phyloP scores from a whole-genome alignment of 2,329 filamentous ascomycete species.

The Monosporascus sp. region DNA sequence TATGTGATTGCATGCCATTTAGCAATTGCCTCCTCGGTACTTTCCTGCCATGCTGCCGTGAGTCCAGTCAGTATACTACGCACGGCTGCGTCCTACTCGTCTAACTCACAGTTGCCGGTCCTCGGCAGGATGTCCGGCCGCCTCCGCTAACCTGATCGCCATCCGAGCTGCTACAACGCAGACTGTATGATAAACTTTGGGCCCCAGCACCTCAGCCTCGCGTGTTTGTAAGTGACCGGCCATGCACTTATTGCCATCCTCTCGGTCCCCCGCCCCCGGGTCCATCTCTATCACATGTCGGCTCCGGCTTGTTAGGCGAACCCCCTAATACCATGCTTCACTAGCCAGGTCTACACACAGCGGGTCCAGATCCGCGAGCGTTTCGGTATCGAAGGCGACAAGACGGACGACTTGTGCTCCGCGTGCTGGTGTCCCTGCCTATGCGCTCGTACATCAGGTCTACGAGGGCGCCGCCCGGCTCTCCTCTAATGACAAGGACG shows the following conservation, averaged over 20 bases:
- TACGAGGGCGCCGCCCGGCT: constrained; percentile 38
- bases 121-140: constrained; percentile 40
- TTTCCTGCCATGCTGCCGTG: constrained; percentile 40
- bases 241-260: background rate
- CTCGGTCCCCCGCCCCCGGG: background rate
- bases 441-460: constrained; percentile 52
- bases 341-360: constrained; percentile 45
- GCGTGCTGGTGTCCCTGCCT: constrained; percentile 53
- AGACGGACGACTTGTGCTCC: constrained; percentile 44
- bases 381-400: constrained; percentile 48
- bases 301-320: background rate
- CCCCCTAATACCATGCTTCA: background rate
- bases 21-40: constrained; percentile 33
- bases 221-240: constrained; percentile 33
- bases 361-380: constrained; percentile 47
- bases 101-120: constrained; percentile 23
- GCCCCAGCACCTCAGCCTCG: constrained; percentile 35
- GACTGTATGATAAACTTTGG: constrained; percentile 37
- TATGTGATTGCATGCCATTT: constrained; percentile 37
- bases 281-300: background rate
- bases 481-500: no score
- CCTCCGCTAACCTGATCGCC: constrained; percentile 38
- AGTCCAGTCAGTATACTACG: constrained; percentile 13
- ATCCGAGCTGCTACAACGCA: constrained; percentile 32
- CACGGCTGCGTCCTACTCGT: background rate